phyloP scores from a whole-genome alignment of 1,284 basidiomycete genomes.

The Puccinia coronata region DNA sequence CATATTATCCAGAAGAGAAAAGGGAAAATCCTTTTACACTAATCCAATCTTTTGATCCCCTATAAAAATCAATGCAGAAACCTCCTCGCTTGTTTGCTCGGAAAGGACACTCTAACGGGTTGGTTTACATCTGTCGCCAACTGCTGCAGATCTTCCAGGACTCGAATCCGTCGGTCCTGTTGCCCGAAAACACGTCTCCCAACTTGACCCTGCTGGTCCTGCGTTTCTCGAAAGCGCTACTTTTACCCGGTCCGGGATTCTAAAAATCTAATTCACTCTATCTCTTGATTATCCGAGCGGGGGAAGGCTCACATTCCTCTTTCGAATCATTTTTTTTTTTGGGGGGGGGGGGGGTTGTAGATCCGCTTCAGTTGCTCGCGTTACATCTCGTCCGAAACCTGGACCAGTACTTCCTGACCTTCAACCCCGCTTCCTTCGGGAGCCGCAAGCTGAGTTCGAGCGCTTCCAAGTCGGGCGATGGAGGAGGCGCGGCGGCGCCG shows the following conservation, averaged over 20 bases:
- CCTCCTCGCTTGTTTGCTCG: slow-evolving; percentile 23
- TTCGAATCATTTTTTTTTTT: background rate
- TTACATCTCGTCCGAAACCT: slow-evolving; percentile 1
- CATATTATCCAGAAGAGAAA: too few species aligned
- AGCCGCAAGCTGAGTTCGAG: background rate
- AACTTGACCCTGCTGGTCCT: slow-evolving; percentile 25
- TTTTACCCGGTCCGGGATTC: slow-evolving; percentile 27
- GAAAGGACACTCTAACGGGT: slow-evolving; percentile 6
- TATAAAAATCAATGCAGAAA: slow-evolving; percentile 31
- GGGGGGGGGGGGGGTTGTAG: too few species aligned
- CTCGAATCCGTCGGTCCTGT: background rate
- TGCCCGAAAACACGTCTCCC: background rate
- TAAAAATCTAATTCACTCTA: too few species aligned
- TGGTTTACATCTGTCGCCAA: slow-evolving; percentile 27
- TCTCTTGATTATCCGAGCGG: too few species aligned
- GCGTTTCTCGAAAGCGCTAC: slow-evolving; percentile 33
- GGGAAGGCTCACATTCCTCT: too few species aligned
- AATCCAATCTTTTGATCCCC: too few species aligned
- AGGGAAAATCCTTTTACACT: too few species aligned
- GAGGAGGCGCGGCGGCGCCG: background rate
- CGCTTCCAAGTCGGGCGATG: background rate
- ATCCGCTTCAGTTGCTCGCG: background rate
- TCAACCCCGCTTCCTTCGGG: background rate
- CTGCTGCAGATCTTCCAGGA: slow-evolving; percentile 20
- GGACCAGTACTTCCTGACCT: slow-evolving; percentile 3